Percentiles rank a stretch among this genome's conserved stretches.
phyloP scores from a whole-genome alignment of 306 rosid genomes.

The Alnus rubra region DNA sequence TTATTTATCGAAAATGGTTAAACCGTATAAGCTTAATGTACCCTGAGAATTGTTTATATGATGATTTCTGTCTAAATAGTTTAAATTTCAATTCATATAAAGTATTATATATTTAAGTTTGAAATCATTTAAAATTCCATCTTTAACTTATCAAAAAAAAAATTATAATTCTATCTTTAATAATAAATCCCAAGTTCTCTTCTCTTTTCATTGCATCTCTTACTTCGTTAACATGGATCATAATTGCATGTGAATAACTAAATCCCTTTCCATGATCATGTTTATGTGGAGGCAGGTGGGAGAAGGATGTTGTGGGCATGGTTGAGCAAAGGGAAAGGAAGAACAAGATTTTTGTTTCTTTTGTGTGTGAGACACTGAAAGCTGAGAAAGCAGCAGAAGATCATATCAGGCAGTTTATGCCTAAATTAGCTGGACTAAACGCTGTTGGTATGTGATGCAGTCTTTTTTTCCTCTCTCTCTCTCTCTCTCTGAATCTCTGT shows the following conservation, averaged over 20 bases:
- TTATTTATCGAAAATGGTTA: not conserved
- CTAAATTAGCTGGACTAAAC: conserved; percentile 83
- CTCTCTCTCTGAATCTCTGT: not conserved
- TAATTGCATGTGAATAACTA: conserved; percentile 4
- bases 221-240: conserved; percentile 1
- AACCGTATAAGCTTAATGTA: not conserved
- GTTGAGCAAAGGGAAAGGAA: conserved; percentile 66
- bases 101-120: not conserved
- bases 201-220: conserved; percentile 7
- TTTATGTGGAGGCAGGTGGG: conserved; percentile 69
- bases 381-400: conserved; percentile 90
- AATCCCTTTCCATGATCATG: conserved; percentile 19
- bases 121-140: not conserved
- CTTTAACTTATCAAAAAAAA: not conserved
- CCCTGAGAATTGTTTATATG: not conserved
- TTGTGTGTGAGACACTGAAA: conserved; percentile 78
- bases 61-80: not conserved
- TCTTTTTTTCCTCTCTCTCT: not conserved
- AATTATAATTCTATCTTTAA: not conserved
- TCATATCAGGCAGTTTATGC: conserved; percentile 80
- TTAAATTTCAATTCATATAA: not conserved
- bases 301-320: conserved; percentile 68
- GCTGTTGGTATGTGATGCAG: conserved; percentile 70
- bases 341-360: conserved; percentile 56
- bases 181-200: conserved; percentile 10